Conservation (phyloP, 2,329 filamentous ascomycete genomes). For the Metarhizium humberi region DNA sequence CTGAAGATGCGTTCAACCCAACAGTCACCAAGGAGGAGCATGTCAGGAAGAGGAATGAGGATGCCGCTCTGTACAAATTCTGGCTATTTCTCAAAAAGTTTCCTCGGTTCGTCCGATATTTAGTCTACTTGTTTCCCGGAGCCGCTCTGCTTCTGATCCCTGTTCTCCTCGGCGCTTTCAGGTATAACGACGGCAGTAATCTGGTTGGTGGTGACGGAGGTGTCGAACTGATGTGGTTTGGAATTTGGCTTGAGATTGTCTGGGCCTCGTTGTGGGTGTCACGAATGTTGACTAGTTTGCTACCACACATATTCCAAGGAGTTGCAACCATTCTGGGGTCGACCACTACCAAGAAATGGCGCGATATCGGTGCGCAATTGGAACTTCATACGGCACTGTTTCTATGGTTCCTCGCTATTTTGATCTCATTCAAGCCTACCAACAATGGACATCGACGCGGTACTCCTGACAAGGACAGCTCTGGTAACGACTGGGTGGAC, state of each 20-base stretch:
- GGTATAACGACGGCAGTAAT: conserved; percentile 25
- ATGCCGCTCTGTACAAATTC: conserved; percentile 28
- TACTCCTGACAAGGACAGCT: conserved; percentile 30
- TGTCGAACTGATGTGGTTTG: conserved; percentile 79
- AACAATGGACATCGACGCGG: conserved; percentile 50
- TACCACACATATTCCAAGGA: conserved; percentile 36
- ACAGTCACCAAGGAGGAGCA: conserved; percentile 15
- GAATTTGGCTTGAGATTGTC: conserved; percentile 87
- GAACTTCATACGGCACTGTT: conserved; percentile 82
- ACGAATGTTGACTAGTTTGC: conserved; percentile 41
- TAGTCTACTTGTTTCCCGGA: conserved; percentile 38
- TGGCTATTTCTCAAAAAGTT: conserved; percentile 39
- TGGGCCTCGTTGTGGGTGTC: conserved; percentile 87
- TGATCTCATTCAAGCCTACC: conserved; percentile 78
- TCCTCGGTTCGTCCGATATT: conserved; percentile 38
- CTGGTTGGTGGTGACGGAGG: conserved; percentile 59
- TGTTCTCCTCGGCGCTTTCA: conserved; percentile 33
- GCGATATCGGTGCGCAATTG: conserved; percentile 74
- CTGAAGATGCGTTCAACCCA: conserved; percentile 38
- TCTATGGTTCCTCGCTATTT: conserved; percentile 82
- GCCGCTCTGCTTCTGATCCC: conserved; percentile 36
- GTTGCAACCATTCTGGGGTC: conserved; percentile 66
- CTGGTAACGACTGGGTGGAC: conserved; percentile 57
- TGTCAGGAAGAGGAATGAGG: conserved; percentile 20
- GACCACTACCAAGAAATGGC: conserved; percentile 88